These are phyloP conservation scores for Phaeotremella skinneri DNA, from an alignment of 768 basidiomycete genomes.

Conservation along the genomic window DNA sequence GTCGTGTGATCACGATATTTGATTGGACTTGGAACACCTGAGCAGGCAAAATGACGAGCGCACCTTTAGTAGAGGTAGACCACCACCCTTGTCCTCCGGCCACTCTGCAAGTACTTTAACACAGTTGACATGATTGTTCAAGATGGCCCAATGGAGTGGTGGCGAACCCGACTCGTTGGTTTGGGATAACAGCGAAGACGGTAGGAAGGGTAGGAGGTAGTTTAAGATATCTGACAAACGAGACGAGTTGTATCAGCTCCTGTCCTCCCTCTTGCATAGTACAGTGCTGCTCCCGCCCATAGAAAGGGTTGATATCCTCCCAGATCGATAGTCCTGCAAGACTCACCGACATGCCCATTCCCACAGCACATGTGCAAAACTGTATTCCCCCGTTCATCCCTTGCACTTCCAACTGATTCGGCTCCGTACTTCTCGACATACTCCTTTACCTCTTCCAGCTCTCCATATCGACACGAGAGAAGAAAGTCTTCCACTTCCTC, in stretches of 20 bases:
- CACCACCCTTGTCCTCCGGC: constrained; percentile 49
- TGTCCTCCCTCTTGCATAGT: no score
- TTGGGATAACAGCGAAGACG: constrained; percentile 59
- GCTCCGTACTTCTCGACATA: constrained; percentile 65
- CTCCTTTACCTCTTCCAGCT: constrained; percentile 69
- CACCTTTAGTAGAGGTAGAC: constrained; percentile 45
- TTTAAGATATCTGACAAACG: constrained; percentile 75
- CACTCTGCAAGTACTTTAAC: constrained; percentile 45
- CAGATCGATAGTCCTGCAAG: no score
- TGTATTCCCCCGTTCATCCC: constrained; percentile 76
- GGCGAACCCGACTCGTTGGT: constrained; percentile 75
- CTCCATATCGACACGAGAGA: constrained; percentile 82
- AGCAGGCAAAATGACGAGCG: constrained; percentile 5
- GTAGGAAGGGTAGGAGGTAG: constrained; percentile 65
- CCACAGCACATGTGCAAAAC: constrained; percentile 81
- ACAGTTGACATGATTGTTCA: constrained; percentile 69
- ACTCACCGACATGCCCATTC: constrained; percentile 81
- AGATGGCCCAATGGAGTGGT: constrained; percentile 84
- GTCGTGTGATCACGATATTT: no score
- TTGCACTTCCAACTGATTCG: constrained; percentile 54
- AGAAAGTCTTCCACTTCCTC: constrained; percentile 66
- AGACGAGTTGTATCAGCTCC: no score
- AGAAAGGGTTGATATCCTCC: no score
- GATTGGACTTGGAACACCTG: no score
- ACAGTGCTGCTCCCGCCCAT: no score